These are phyloP conservation scores for Spiraea crenata DNA, from an alignment of 331 rosid genomes.

Conservation along the genomic window DNA sequence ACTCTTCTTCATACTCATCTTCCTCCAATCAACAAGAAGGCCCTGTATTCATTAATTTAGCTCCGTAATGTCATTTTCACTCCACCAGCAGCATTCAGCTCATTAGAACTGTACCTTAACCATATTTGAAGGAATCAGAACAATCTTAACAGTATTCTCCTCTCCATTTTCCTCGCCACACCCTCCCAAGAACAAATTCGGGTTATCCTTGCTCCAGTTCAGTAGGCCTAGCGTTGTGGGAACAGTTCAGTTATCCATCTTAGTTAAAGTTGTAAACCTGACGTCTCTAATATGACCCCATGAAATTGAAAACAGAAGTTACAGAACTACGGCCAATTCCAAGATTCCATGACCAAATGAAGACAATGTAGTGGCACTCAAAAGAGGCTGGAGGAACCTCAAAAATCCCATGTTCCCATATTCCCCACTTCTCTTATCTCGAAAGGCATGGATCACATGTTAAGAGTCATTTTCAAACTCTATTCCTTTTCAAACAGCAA, in stretches of 20 bases:
- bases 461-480: not conserved
- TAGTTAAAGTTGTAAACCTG: not conserved
- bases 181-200: slow-evolving; percentile 19
- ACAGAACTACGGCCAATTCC: not conserved
- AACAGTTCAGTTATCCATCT: slow-evolving; percentile 4
- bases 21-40: slow-evolving; percentile 39
- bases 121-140: slow-evolving; percentile 35
- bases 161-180: slow-evolving; percentile 25
- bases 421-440: not conserved
- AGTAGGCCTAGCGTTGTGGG: not conserved
- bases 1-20: slow-evolving; percentile 30
- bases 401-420: not conserved
- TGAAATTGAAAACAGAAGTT: not conserved
- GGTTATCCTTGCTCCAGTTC: not conserved
- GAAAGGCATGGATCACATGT: not conserved
- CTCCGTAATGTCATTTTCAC: slow-evolving; percentile 46
- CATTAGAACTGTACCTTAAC: slow-evolving; percentile 40
- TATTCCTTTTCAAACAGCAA: not conserved
- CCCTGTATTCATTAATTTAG: slow-evolving; percentile 42
- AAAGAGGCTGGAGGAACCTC: slow-evolving; percentile 1
- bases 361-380: not conserved
- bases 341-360: slow-evolving; percentile 13
- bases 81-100: slow-evolving; percentile 44
- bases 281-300: not conserved
- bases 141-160: slow-evolving; percentile 26